phyloP scores from a whole-genome alignment of 139 green algal species.

The Picochlorum sp. region DNA sequence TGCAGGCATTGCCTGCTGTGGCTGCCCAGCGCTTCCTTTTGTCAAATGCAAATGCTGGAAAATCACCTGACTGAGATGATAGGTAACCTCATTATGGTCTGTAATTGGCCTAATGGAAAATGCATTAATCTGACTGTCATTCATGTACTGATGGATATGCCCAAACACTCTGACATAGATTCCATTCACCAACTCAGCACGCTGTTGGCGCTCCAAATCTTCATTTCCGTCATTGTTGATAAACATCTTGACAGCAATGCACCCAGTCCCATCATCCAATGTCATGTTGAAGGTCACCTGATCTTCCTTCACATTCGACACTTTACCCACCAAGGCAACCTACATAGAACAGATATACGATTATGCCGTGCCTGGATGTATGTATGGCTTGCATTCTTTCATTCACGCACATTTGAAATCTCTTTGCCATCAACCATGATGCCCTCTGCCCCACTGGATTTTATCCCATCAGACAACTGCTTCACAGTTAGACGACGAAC shows the following conservation, averaged over 20 bases:
- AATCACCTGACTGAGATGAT: slow-evolving; percentile 60
- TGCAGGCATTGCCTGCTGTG: not conserved
- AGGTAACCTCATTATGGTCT: slow-evolving; percentile 76
- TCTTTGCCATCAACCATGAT: slow-evolving; percentile 23
- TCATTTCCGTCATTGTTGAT: slow-evolving; percentile 34
- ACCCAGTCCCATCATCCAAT: slow-evolving; percentile 67
- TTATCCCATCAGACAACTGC: slow-evolving; percentile 42
- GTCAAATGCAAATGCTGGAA: slow-evolving; percentile 68
- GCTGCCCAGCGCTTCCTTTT: slow-evolving; percentile 32
- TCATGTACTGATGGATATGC: slow-evolving; percentile 43
- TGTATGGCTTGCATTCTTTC: too few species aligned
- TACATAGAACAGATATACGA: slow-evolving; percentile 12
- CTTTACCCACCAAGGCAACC: slow-evolving; percentile 62
- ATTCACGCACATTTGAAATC: slow-evolving; percentile 19
- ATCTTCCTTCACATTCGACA: slow-evolving; percentile 38
- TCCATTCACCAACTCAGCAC: slow-evolving; percentile 34
- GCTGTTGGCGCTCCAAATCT: slow-evolving; percentile 23
- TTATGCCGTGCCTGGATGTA: too few species aligned
- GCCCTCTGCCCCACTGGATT: slow-evolving; percentile 5
- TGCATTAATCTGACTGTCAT: slow-evolving; percentile 36
- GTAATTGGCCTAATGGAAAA: slow-evolving; percentile 48
- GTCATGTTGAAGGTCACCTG: slow-evolving; percentile 28
- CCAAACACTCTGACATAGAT: slow-evolving; percentile 69
- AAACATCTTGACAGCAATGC: slow-evolving; percentile 44
- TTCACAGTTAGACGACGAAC: slow-evolving; percentile 56